These are phyloP conservation scores for Trametes punicea DNA, from an alignment of 768 basidiomycete genomes.

Conservation along the genomic window DNA sequence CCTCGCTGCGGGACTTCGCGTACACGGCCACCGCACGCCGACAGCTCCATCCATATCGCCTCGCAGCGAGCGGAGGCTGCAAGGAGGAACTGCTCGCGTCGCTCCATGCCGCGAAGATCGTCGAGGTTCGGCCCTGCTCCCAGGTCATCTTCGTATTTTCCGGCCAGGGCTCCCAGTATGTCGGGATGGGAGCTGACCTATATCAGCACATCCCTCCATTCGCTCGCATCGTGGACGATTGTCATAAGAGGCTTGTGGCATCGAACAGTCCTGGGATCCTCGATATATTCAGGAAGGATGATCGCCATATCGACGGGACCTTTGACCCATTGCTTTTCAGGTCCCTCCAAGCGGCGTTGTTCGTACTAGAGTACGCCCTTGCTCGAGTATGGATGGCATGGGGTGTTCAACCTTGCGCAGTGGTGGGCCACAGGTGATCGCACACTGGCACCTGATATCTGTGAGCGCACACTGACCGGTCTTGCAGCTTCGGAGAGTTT, in stretches of 20 bases:
- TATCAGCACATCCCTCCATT: slow-evolving; percentile 52
- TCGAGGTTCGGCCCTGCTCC: slow-evolving; percentile 28
- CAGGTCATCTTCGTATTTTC: slow-evolving; percentile 65
- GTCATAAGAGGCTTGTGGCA: slow-evolving; percentile 46
- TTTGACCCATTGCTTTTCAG: slow-evolving; percentile 41
- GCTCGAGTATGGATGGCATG: slow-evolving; percentile 64
- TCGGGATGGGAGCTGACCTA: slow-evolving; percentile 57
- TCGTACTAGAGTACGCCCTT: slow-evolving; percentile 62
- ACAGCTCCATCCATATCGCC: slow-evolving; percentile 49
- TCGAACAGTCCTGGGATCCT: slow-evolving; percentile 52
- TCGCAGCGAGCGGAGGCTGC: slow-evolving; percentile 45
- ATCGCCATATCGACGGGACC: slow-evolving; percentile 32
- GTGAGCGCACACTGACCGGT: background rate
- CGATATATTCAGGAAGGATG: slow-evolving; percentile 26
- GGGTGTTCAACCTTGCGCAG: slow-evolving; percentile 59
- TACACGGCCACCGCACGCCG: slow-evolving; percentile 70
- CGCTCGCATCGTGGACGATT: slow-evolving; percentile 51
- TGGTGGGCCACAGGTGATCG: slow-evolving; percentile 68
- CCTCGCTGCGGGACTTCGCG: slow-evolving; percentile 48
- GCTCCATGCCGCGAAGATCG: slow-evolving; percentile 36
- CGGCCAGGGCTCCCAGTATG: slow-evolving; percentile 69
- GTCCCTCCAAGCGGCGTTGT: slow-evolving; percentile 37
- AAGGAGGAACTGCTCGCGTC: slow-evolving; percentile 45
- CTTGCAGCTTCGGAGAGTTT: slow-evolving; percentile 69
- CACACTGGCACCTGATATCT: too few species aligned